These are phyloP conservation scores for Pestalotiopsis sp. DNA, from an alignment of 2,329 filamentous ascomycete genomes.

Conservation along the genomic window DNA sequence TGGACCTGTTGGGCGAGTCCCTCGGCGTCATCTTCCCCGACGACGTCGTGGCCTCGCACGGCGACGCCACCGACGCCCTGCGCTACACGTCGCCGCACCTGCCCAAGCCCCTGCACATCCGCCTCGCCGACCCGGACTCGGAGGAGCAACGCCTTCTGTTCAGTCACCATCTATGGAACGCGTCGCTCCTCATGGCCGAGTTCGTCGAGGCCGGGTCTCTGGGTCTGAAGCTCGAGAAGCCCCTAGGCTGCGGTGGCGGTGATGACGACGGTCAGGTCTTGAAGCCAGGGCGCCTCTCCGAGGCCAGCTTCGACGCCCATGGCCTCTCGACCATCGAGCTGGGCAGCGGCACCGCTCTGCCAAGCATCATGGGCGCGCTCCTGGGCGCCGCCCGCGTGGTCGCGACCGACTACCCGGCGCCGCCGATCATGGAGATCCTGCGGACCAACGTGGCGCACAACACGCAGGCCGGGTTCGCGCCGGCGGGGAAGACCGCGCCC, in stretches of 20 bases:
- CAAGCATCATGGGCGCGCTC: slow-evolving; percentile 51
- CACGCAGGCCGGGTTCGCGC: slow-evolving; percentile 36
- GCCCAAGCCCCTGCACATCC: slow-evolving; percentile 45
- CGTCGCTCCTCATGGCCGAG: slow-evolving; percentile 58
- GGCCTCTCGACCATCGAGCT: slow-evolving; percentile 63
- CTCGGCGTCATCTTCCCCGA: slow-evolving; percentile 70
- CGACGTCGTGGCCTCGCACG: slow-evolving; percentile 68
- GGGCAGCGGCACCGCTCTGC: slow-evolving; percentile 65
- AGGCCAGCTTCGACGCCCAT: slow-evolving; percentile 47
- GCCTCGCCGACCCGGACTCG: slow-evolving; percentile 48
- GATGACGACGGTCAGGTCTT: not conserved
- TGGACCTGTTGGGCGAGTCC: slow-evolving; percentile 62
- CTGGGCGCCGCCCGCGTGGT: slow-evolving; percentile 53
- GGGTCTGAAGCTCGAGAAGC: not conserved
- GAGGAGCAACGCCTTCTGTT: slow-evolving; percentile 64
- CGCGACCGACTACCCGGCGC: slow-evolving; percentile 70
- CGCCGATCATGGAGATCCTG: slow-evolving; percentile 61
- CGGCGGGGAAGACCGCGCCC: slow-evolving; percentile 23
- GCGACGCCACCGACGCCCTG: slow-evolving; percentile 61
- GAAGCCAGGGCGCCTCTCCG: not conserved
- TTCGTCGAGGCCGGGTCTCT: slow-evolving; percentile 55
- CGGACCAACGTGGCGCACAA: slow-evolving; percentile 59
- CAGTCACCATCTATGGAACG: slow-evolving; percentile 76
- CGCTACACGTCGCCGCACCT: slow-evolving; percentile 60
- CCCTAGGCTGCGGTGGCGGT: not conserved